Base-by-base conservation (phyloP, 2,329 filamentous ascomycete genomes). In the Biscogniauxia sp. region DNA sequence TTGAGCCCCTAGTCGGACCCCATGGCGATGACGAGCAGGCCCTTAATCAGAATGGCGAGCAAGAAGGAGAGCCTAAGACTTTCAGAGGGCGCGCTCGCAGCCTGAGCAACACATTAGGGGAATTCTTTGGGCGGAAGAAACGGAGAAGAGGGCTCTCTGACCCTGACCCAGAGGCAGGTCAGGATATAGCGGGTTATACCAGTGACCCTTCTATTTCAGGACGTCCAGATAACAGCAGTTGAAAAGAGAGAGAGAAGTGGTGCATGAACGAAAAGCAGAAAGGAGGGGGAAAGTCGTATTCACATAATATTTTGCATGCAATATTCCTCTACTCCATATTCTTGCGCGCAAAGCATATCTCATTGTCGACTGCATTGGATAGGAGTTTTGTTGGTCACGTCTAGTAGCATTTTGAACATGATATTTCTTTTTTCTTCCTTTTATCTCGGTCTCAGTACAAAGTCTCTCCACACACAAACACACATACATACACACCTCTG, bases 101-200 rank as follows among this genome's bases (percentile, higher is more conserved):
- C 65, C 62, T 79, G 51, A 78, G 76, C 59, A 73, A 73, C 56
- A 75, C 76, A n/a, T 63, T 79, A 3, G 75, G 74, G 20, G 72
- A 69, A 19, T 68, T 78, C 52, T 73, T 78, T 54, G 68, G 71
- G 15, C 69, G 72, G 41, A 73, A 69, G 60, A 71, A 65, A 59
- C 69, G 62, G 59, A 68, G 64, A 55, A 63, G 72, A 54, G 57
- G 64, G 15, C 37, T 45, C 37, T 45, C 37, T 15, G 66, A 66
- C 45, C 72, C 71, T 9, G 68, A 70, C 57, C 66, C 71, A 3
- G 72, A 73, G 55, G 55, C 60, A 37, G 64, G 66, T 20, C 57
- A 56, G 56, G 64, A 61, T 20, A 57, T 62, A 15, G 66, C 63
- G 37, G 61, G 57, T 49, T 58, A 64, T 37, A 41, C 55, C 52